Percentiles rank a stretch among this genome's conserved stretches.
These are phyloP conservation scores for Daldinia grandis DNA, from an alignment of 495 filamentous ascomycete genomes.

Conservation along the genomic window DNA sequence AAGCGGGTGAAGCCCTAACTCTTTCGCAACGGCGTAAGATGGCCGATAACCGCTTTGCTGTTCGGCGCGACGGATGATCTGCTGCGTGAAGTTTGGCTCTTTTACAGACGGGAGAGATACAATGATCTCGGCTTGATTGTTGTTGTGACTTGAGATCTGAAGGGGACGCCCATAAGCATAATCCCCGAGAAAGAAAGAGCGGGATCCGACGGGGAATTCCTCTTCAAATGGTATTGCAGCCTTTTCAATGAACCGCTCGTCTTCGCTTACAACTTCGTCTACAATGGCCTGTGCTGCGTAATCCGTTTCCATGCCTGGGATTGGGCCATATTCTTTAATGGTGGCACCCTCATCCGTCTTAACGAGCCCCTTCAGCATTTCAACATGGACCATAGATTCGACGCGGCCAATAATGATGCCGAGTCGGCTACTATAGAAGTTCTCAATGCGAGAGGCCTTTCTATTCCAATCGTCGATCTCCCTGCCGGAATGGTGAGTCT, in stretches of 20 bases:
- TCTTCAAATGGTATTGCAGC: constrained; percentile 85
- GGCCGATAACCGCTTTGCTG: constrained; percentile 77
- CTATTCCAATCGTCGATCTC: constrained; percentile 84
- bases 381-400: constrained; percentile 88
- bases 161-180: constrained; percentile 91
- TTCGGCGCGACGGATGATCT: constrained; percentile 74
- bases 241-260: constrained; percentile 90
- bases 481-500: constrained; percentile 74
- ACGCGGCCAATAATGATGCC: constrained; percentile 88
- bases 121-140: constrained; percentile 78
- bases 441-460: constrained; percentile 85
- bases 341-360: constrained; percentile 92
- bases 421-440: constrained; percentile 85
- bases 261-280: constrained; percentile 88
- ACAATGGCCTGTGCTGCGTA: constrained; percentile 92
- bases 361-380: constrained; percentile 88
- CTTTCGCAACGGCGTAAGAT: constrained; percentile 84
- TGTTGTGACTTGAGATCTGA: constrained; percentile 77
- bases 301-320: constrained; percentile 90
- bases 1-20: constrained; percentile 81
- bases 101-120: constrained; percentile 71
- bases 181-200: constrained; percentile 95
- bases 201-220: constrained; percentile 84
- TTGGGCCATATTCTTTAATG: constrained; percentile 89
- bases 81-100: constrained; percentile 81